phyloP scores from a whole-genome alignment of 2,329 filamentous ascomycete species.

The Pseudocercospora macadamiae region DNA sequence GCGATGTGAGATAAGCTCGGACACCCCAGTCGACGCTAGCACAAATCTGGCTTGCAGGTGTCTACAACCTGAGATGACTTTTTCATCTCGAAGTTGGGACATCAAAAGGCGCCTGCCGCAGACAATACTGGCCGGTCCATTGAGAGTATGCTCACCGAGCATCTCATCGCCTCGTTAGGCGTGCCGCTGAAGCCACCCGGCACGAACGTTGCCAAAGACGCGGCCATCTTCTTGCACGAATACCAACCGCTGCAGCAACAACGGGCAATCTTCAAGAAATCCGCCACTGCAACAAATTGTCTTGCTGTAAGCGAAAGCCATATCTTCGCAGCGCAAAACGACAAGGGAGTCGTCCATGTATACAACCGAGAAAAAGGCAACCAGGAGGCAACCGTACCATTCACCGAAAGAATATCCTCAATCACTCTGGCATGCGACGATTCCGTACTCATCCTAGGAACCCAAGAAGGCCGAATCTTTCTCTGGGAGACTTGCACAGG shows the following conservation, averaged over 20 bases:
- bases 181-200: conserved; percentile 47
- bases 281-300: conserved; percentile 75
- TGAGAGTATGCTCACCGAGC: conserved; percentile 53
- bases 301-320: conserved; percentile 80
- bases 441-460: conserved; percentile 75
- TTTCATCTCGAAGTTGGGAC: background rate
- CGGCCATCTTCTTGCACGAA: conserved; percentile 83
- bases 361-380: conserved; percentile 73
- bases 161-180: conserved; percentile 53
- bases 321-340: conserved; percentile 86
- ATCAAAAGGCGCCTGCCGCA: background rate
- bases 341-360: conserved; percentile 90
- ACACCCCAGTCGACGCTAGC: background rate
- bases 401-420: conserved; percentile 83
- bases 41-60: background rate
- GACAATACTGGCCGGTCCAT: background rate
- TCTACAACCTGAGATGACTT: background rate
- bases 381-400: conserved; percentile 85
- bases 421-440: conserved; percentile 70
- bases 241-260: conserved; percentile 77
- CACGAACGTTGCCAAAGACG: conserved; percentile 67
- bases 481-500: conserved; percentile 89
- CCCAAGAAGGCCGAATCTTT: conserved; percentile 80
- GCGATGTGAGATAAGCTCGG: background rate
- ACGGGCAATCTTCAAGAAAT: conserved; percentile 86